These are phyloP conservation scores for Rhodofomes roseus DNA, from an alignment of 1,284 basidiomycete species.

Conservation along the genomic window DNA sequence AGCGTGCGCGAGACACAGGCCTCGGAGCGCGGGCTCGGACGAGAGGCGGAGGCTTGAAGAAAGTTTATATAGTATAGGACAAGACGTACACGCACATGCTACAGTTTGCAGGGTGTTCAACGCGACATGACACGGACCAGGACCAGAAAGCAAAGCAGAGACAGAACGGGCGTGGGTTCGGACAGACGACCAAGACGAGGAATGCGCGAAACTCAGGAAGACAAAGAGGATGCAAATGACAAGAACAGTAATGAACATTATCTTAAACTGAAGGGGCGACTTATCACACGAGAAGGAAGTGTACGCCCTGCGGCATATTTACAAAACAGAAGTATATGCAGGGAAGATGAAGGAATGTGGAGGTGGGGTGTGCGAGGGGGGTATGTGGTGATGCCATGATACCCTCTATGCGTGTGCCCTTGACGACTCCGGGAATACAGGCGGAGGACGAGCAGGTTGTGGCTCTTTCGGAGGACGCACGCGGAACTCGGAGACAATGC, in stretches of 20 bases:
- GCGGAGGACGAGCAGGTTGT: conserved; percentile 32
- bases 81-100: conserved; percentile 38
- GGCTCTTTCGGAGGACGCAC: conserved; percentile 62
- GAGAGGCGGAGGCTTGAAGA: conserved; percentile 20
- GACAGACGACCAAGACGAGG: conserved; percentile 6
- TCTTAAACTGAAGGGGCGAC: neutral
- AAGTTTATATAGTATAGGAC: conserved; percentile 29
- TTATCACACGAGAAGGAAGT: conserved; percentile 9
- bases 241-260: conserved; percentile 4
- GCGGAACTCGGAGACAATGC: conserved; percentile 67
- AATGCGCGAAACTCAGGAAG: conserved; percentile 6
- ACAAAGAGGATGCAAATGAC: conserved; percentile 11
- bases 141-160: conserved; percentile 26
- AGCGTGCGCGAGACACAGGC: neutral
- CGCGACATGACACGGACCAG: conserved; percentile 25
- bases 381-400: conserved; percentile 19
- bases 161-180: conserved; percentile 10
- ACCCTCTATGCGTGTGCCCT: conserved; percentile 28
- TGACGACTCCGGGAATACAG: conserved; percentile 33
- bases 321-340: conserved; percentile 24
- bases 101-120: conserved; percentile 32
- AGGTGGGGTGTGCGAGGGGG: conserved; percentile 1
- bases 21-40: neutral
- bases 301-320: conserved; percentile 16
- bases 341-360: conserved; percentile 10